Conservation (phyloP, 495 filamentous ascomycete species). For the Thozetella sp. region DNA sequence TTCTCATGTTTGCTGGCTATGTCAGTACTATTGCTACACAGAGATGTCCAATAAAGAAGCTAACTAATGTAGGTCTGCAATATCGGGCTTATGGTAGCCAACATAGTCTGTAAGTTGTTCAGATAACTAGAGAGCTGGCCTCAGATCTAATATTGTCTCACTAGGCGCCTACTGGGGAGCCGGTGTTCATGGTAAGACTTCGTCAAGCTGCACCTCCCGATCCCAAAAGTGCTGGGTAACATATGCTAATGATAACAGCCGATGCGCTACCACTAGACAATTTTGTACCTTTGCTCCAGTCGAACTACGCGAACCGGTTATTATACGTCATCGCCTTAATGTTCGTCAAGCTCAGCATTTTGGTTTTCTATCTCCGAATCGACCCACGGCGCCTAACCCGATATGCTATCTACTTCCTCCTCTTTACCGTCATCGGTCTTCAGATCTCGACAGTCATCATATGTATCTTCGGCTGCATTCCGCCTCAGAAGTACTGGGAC, state of each 20-base stretch:
- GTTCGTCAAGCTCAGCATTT: constrained; percentile 30
- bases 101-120: constrained; percentile 2
- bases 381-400: background rate
- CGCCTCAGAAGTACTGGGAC: constrained; percentile 16
- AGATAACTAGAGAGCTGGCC: background rate
- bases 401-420: constrained; percentile 7
- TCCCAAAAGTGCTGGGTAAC: background rate
- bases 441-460: constrained; percentile 3
- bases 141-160: background rate
- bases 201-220: background rate
- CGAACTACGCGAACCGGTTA: constrained; percentile 4
- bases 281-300: background rate
- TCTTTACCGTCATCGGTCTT: constrained; percentile 5
- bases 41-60: background rate
- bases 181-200: background rate
- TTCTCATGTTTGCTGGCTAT: constrained; percentile 3
- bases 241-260: background rate
- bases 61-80: background rate
- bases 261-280: background rate
- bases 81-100: constrained; percentile 2
- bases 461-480: constrained; percentile 8
- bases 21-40: background rate
- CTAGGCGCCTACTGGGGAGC: constrained; percentile 4
- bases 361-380: constrained; percentile 25
- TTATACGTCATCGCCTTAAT: constrained; percentile 26